Evolutionary conservation across 2,329 filamentous ascomycete species (phyloP), one percentile per base, ranked within the genome.

Genomic region (Botrytis aclada): DNA sequence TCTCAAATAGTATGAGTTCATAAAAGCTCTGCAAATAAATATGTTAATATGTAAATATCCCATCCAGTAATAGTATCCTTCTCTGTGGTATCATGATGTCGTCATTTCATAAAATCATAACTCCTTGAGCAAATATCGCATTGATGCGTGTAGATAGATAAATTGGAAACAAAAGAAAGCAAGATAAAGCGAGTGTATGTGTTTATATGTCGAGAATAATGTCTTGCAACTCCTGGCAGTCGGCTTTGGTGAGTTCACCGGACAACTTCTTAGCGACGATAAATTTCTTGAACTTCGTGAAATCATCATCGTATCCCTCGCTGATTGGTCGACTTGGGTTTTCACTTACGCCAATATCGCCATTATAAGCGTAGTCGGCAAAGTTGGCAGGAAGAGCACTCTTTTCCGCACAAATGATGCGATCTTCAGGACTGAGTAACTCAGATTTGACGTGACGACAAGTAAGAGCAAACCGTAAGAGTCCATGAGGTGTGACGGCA

Each of bases 381-480:
- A 78, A 76, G 14, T 77, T 77, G 9, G 77, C 67, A 1, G 84
- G 84, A n/a, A 85, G 75, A 39, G 47, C 64, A 45, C 64, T 67
- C 34, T 67, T 67, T 41, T 67, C 45, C 39, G 16, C 25, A 41
- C 64, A 67, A 14, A 67, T 37, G 10, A 32, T 51, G 12, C 81
- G 78, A 0, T 76, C 75, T 22, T 79, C 75, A 0, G 76, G 72
- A 0, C 76, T 77, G 69, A 88, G 82, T 47, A 81, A 82, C 6
- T 83, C 80, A 0, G 83, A 83, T 29, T 84, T 82, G 32, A 90
- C 85, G 54, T 85, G 84, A 2, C 88, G 83, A 73, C 85, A 86
- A 0, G 88, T 90, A 65, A 90, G 76, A 0, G 88, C 88, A 79
- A 88, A 90, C 3, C 88, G 82, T 60, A 88, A 80, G 67, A 82